phyloP scores from a whole-genome alignment of 768 basidiomycete species.

The Agaricus subrufescens region DNA sequence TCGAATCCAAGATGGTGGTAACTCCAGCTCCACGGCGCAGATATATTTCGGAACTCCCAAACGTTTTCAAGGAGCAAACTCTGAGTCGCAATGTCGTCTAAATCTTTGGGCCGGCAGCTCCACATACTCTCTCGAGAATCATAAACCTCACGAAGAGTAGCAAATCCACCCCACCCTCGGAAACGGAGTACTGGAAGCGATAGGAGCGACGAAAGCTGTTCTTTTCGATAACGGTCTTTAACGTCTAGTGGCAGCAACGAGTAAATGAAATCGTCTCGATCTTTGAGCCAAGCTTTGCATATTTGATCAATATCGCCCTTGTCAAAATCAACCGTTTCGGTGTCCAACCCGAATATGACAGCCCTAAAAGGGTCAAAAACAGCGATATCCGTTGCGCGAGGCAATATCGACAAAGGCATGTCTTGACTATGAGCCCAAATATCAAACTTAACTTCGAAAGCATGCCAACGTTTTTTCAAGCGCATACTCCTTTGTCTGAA shows the following conservation, averaged over 20 bases:
- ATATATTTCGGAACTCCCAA: not conserved
- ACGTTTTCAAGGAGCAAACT: slow-evolving; percentile 14
- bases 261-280: not conserved
- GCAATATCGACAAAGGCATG: not conserved
- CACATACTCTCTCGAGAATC: not conserved
- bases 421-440: not conserved
- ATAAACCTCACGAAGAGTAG: not conserved
- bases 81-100: not conserved
- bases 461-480: not conserved
- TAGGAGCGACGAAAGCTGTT: not conserved
- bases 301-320: not conserved
- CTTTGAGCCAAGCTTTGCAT: not conserved
- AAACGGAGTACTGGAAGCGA: not conserved
- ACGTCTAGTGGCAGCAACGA: slow-evolving; percentile 1
- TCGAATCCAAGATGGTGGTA: slow-evolving; percentile 22
- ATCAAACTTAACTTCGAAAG: not conserved
- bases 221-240: not conserved
- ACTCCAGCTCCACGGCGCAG: slow-evolving; percentile 30
- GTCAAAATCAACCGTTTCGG: not conserved
- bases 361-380: slow-evolving; percentile 1
- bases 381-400: not conserved
- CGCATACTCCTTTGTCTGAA: not conserved
- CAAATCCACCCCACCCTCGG: not conserved
- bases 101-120: too few relatives aligned
- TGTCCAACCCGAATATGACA: not conserved